Evolutionary conservation across 768 basidiomycete species (phyloP).

Genomic region (Hydnomerulius pinastri): DNA sequence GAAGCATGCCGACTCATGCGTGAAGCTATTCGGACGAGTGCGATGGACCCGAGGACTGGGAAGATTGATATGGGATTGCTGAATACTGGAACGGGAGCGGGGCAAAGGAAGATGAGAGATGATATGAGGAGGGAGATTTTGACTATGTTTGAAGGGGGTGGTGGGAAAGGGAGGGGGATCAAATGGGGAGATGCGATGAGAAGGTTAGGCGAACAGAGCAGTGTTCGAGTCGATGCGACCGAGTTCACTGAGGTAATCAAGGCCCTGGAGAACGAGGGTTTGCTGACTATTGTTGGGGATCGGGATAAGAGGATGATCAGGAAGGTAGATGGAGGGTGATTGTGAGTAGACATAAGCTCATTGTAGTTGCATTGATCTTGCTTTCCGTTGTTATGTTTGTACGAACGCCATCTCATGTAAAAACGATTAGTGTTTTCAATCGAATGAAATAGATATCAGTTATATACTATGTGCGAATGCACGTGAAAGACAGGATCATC

Average conservation of each 20-base stretch:
- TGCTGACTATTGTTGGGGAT: slow-evolving; percentile 85
- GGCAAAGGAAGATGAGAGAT: slow-evolving; percentile 83
- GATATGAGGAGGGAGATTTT: slow-evolving; percentile 87
- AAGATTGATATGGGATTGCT: slow-evolving; percentile 97
- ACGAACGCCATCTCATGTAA: too few species aligned
- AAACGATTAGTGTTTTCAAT: too few species aligned
- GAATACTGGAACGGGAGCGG: slow-evolving; percentile 88
- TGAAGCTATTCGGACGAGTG: slow-evolving; percentile 91
- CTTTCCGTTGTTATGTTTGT: too few species aligned
- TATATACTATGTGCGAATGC: too few species aligned
- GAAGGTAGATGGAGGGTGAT: slow-evolving; percentile 52
- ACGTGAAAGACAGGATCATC: too few species aligned
- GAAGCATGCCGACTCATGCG: slow-evolving; percentile 96
- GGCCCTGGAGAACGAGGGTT: slow-evolving; percentile 80
- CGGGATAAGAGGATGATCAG: slow-evolving; percentile 82
- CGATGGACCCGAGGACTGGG: slow-evolving; percentile 94
- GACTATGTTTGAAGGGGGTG: slow-evolving; percentile 54
- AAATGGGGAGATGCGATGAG: slow-evolving; percentile 85
- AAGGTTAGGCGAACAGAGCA: slow-evolving; percentile 80
- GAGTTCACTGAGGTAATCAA: slow-evolving; percentile 85
- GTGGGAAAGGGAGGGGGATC: slow-evolving; percentile 58
- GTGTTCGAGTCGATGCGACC: slow-evolving; percentile 70
- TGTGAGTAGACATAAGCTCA: too few species aligned
- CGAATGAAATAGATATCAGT: too few species aligned
- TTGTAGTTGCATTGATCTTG: too few species aligned